These are phyloP conservation scores for Kwoniella pini DNA, from an alignment of 768 basidiomycete genomes.

Conservation along the genomic window DNA sequence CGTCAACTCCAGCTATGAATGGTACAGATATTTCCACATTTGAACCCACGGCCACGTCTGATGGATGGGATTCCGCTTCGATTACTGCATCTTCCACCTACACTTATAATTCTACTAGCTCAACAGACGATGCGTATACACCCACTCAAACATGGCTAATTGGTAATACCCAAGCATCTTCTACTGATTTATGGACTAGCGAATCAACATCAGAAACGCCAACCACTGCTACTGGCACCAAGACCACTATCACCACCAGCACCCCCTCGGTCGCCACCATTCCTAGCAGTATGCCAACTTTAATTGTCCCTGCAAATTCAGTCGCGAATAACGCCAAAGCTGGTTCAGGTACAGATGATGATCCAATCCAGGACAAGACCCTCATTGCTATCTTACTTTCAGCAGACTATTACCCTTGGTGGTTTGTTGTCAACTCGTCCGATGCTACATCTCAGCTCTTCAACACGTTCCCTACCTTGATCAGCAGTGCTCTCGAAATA, in stretches of 20 bases:
- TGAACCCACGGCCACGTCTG: conserved; percentile 14
- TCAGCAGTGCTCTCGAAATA: conserved; percentile 59
- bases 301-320: conserved; percentile 52
- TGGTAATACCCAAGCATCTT: conserved; percentile 25
- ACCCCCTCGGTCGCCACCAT: conserved; percentile 49
- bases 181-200: conserved; percentile 9
- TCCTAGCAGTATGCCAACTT: conserved; percentile 49
- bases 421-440: conserved; percentile 56
- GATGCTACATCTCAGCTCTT: conserved; percentile 76
- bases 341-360: conserved; percentile 28
- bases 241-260: conserved; percentile 16
- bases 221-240: conserved; percentile 10
- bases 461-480: conserved; percentile 64
- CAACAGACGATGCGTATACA: conserved; percentile 31
- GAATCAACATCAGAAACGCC: conserved; percentile 5
- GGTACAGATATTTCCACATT: conserved; percentile 27
- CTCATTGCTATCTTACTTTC: conserved; percentile 49
- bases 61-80: conserved; percentile 9
- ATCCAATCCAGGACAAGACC: conserved; percentile 40
- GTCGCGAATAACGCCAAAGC: conserved; percentile 40
- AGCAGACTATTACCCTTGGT: conserved; percentile 49
- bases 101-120: conserved; percentile 10
- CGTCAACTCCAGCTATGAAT: conserved; percentile 24
- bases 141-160: conserved; percentile 46
- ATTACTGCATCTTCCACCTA: conserved; percentile 8